phyloP scores from a whole-genome alignment of 2,329 filamentous ascomycete species.

The Paecilomyces formosus region DNA sequence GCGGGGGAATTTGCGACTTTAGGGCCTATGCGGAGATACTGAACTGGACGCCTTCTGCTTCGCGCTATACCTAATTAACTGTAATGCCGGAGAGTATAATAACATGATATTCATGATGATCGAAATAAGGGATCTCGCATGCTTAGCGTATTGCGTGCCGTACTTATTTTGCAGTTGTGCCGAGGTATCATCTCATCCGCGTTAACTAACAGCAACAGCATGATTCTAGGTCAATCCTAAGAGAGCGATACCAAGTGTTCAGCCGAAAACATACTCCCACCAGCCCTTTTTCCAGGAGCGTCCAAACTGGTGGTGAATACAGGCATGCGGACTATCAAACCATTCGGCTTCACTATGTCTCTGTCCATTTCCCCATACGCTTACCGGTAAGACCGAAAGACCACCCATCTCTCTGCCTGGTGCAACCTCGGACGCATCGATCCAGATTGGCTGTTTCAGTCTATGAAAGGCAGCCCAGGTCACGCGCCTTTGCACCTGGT shows the following conservation, averaged over 20 bases:
- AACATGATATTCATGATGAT: no score
- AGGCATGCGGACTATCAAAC: constrained; percentile 20
- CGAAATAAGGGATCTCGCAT: no score
- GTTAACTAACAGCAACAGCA: background rate
- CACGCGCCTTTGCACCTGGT: constrained; percentile 13
- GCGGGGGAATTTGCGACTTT: background rate
- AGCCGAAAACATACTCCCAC: constrained; percentile 22
- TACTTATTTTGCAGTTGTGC: no score
- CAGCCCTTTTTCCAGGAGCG: constrained; percentile 25
- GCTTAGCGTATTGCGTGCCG: no score
- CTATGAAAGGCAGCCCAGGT: constrained; percentile 28
- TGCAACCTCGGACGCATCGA: constrained; percentile 11
- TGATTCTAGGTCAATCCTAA: no score
- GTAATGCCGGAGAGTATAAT: no score
- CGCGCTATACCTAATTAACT: no score
- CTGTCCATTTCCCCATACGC: constrained; percentile 40
- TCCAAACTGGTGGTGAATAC: constrained; percentile 27
- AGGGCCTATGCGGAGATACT: background rate
- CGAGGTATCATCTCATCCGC: no score
- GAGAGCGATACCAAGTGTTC: background rate
- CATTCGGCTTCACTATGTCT: constrained; percentile 22
- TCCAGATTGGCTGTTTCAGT: constrained; percentile 17
- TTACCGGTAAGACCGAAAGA: constrained; percentile 82
- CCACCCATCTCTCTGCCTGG: constrained; percentile 60
- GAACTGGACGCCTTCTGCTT: no score